A percentile compares a stretch with the other conserved stretches of the same genome.
Evolutionary conservation across 805 yeast species (phyloP).

Genomic region (Yamadazyma insecticola): DNA sequence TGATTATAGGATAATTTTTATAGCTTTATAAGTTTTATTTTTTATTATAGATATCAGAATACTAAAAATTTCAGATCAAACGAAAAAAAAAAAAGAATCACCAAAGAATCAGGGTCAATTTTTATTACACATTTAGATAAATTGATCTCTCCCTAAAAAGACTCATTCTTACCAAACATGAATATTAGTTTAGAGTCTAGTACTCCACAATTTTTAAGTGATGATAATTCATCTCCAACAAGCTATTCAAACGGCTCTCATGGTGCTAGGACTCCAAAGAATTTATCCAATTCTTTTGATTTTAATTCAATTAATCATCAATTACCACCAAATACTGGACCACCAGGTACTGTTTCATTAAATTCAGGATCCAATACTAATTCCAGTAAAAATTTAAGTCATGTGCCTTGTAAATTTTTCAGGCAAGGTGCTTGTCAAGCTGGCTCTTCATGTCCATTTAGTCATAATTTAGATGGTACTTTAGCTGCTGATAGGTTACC

Average conservation of each 20-base stretch:
- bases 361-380: conserved; percentile 11
- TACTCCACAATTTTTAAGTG: conserved; percentile 2
- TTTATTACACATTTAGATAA: too few relatives aligned
- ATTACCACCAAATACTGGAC: conserved; percentile 35
- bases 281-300: conserved; percentile 11
- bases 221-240: conserved; percentile 1
- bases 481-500: conserved; percentile 52
- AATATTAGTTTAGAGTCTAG: conserved; percentile 7
- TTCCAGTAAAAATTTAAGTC: conserved; percentile 59
- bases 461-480: conserved; percentile 65
- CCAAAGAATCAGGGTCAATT: too few relatives aligned
- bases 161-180: too few relatives aligned
- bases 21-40: too few relatives aligned
- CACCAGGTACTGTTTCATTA: conserved; percentile 23
- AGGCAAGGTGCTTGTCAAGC: conserved; percentile 94
- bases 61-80: too few relatives aligned
- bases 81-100: too few relatives aligned
- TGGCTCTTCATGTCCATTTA: conserved; percentile 86
- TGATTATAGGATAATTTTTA: too few relatives aligned
- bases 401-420: conserved; percentile 94
- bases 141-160: too few relatives aligned
- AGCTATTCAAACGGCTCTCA: neutral
- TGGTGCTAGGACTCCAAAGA: conserved; percentile 5
- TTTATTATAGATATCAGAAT: too few relatives aligned
- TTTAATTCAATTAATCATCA: conserved; percentile 13